Evolutionary conservation across 208 protist species (phyloP).

Genomic region (Endotrypanum monterogeii): DNA sequence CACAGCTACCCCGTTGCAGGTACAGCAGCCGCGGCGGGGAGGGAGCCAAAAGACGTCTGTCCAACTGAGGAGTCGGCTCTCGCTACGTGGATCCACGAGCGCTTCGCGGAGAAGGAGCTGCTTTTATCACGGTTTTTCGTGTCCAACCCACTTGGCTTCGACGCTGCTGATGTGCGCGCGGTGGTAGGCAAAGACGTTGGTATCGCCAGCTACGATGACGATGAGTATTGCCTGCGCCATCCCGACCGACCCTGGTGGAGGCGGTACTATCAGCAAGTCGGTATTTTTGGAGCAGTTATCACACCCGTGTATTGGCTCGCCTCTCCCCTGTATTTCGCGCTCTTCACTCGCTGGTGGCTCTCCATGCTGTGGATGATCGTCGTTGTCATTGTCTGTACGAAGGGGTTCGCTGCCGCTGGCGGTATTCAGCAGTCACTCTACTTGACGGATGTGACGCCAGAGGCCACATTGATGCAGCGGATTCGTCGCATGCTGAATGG

Average conservation of each 20-base stretch:
- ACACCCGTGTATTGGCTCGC: constrained; percentile 24
- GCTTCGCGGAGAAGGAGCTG: constrained; percentile 85
- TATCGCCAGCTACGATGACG: constrained; percentile 59
- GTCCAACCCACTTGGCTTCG: constrained; percentile 69
- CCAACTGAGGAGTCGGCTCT: constrained; percentile 53
- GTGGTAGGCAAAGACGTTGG: constrained; percentile 55
- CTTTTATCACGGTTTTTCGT: constrained; percentile 73
- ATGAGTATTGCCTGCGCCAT: constrained; percentile 30
- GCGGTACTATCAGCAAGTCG: constrained; percentile 29
- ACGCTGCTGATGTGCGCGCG: constrained; percentile 49
- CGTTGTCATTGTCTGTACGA: constrained; percentile 10
- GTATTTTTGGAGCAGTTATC: constrained; percentile 16
- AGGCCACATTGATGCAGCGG: constrained; percentile 22
- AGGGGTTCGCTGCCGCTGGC: constrained; percentile 9
- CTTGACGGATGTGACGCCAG: constrained; percentile 18
- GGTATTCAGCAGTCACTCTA: constrained; percentile 28
- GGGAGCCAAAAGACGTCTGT: constrained; percentile 18
- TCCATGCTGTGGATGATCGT: constrained; percentile 12
- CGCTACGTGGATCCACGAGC: constrained; percentile 60
- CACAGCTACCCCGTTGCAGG: constrained; percentile 39
- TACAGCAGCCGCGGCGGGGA: constrained; percentile 17
- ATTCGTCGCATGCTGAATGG: constrained; percentile 9
- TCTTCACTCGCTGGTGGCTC: constrained; percentile 26
- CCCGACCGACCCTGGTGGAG: constrained; percentile 19
- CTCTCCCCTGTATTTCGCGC: constrained; percentile 21